phyloP scores from a whole-genome alignment of 805 yeast genomes.

The Torulaspora quercuum region DNA sequence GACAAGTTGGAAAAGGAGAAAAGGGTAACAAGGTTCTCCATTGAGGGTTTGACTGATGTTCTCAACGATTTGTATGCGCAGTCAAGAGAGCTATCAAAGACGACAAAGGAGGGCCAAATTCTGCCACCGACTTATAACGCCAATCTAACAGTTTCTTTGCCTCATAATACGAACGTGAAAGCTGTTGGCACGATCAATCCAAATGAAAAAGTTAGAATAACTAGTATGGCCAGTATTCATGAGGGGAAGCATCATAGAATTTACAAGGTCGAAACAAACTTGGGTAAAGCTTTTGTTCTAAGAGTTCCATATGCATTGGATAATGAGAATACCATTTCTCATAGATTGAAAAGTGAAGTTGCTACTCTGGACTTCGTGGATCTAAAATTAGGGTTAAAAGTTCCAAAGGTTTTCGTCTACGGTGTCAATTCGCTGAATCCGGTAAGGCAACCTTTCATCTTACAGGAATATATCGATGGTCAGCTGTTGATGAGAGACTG shows the following conservation, averaged over 20 bases:
- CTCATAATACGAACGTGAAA: conserved; percentile 45
- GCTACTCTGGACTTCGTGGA: conserved; percentile 86
- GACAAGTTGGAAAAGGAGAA: conserved; percentile 70
- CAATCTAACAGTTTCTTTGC: conserved; percentile 43
- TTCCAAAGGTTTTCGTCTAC: conserved; percentile 70
- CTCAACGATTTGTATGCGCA: conserved; percentile 43
- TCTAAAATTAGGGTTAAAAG: conserved; percentile 59
- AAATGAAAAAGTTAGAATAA: conserved; percentile 49
- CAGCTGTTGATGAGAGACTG: conserved; percentile 82
- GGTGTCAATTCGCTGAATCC: conserved; percentile 61
- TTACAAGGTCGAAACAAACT: conserved; percentile 63
- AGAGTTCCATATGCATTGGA: conserved; percentile 83
- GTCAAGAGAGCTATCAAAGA: conserved; percentile 37
- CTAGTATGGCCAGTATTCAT: conserved; percentile 76
- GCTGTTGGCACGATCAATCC: conserved; percentile 45
- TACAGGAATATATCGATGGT: conserved; percentile 79
- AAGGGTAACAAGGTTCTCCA: conserved; percentile 76
- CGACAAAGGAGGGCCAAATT: conserved; percentile 25
- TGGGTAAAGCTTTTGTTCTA: conserved; percentile 58
- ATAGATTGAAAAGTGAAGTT: conserved; percentile 80
- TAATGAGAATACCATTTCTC: conserved; percentile 58
- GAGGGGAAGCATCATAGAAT: conserved; percentile 94
- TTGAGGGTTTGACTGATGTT: conserved; percentile 67
- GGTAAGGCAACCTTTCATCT: conserved; percentile 67
- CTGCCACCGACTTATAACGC: conserved; percentile 40